Base-by-base conservation (phyloP, 2,329 filamentous ascomycete species). In the Apiospora arundinis region DNA sequence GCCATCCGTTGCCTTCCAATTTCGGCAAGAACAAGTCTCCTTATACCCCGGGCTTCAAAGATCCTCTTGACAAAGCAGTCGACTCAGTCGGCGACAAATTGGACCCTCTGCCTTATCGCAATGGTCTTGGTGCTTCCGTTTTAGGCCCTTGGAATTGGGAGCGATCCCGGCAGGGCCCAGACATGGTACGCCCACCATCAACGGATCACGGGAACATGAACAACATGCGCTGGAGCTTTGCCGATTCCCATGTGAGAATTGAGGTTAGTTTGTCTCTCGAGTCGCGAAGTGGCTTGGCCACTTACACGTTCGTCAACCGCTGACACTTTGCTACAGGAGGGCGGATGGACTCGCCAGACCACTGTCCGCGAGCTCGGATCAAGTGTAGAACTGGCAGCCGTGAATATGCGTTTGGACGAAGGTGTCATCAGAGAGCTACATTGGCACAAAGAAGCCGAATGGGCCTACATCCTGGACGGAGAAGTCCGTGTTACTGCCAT, bases 401-500 rank as follows among this genome's bases (percentile, higher is more conserved):
- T 94, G 70, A 93, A 95, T 79, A 95, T 95, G 92, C 88, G 92
- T 14, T 88, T 95, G 2, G 92, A 91, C 49, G 83, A 89, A 74
- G 92, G 92, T 46, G 92, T 91, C 44, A 93, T 93, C 75, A 91
- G 92, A 40, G 92, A 95, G 79, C 85, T 95, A 11, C 92, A 95
- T 78, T 95, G 92, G 92, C 92, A 95, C 84, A 93, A 92, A 76
- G 91, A 93, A 79, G 92, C 91, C 48, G 92, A 95, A 78, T 94
- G 92, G 92, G 91, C 91, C 0, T 94, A 92, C 73, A 90, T 94
- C 2, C 87, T 94, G 0, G 89, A 92, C 71, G 92, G 92, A 68
- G 86, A 87, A 72, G 91, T 93, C 25, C 89, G 92, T 69, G 88
- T 95, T 68, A 93, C 92, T 0, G 92, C 90, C 0, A 86, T 95